Conservation (phyloP, 108 stramenopile genomes). For the Phaeodactylum tricornutum region DNA sequence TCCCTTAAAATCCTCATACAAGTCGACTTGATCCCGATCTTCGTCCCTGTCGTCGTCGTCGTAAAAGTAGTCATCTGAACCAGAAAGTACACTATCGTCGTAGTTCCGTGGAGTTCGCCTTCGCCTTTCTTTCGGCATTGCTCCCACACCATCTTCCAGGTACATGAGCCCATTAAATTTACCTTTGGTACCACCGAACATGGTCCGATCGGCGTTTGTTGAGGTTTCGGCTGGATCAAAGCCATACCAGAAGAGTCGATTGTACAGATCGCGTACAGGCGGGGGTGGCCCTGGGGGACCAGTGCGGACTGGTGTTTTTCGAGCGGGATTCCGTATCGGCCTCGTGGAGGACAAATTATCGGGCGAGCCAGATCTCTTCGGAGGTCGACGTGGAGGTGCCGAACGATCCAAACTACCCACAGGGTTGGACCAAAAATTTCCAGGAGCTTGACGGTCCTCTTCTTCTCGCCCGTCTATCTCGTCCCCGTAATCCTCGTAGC, state of each 20-base stretch:
- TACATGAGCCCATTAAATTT: conserved; percentile 68
- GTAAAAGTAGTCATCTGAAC: background rate
- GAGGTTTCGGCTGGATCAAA: too few species aligned
- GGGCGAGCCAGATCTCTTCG: too few species aligned
- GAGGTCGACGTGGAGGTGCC: too few species aligned
- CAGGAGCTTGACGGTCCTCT: too few species aligned
- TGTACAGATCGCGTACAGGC: conserved; percentile 52
- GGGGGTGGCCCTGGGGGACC: conserved; percentile 45
- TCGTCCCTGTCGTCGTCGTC: background rate
- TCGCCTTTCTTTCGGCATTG: background rate
- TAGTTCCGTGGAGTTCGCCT: background rate
- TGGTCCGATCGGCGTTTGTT: conserved; percentile 67
- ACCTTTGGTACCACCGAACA: conserved; percentile 77
- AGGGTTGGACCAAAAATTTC: too few species aligned
- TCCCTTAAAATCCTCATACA: conserved; percentile 7
- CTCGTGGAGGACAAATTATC: too few species aligned
- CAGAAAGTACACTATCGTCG: background rate
- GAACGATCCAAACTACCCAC: too few species aligned
- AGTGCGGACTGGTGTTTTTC: too few species aligned
- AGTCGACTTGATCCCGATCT: background rate
- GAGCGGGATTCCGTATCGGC: too few species aligned
- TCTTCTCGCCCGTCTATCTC: too few species aligned
- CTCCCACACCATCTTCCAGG: conserved; percentile 26
- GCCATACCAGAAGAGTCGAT: conserved; percentile 67
- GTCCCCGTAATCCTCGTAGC: too few species aligned